Evolutionary conservation across 2,329 filamentous ascomycete genomes (phyloP).

Genomic region (Botrytis byssoidea): DNA sequence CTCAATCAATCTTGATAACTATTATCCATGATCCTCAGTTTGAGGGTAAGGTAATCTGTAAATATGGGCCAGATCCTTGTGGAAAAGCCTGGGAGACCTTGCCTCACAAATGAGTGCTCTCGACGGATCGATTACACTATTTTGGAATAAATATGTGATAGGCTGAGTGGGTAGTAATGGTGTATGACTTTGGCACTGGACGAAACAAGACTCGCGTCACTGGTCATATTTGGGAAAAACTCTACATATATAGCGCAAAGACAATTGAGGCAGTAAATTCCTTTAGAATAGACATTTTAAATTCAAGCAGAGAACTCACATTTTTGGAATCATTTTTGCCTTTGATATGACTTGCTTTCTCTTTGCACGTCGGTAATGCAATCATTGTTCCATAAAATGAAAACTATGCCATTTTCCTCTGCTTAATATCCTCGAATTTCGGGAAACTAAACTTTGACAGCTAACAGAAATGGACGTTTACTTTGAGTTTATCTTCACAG

Average conservation of each 20-base stretch:
- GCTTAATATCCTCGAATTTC: background rate
- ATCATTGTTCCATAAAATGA: background rate
- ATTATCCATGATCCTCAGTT: constrained; percentile 1
- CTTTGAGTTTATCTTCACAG: rapidly evolving
- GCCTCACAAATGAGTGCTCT: no score
- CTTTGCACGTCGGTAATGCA: background rate
- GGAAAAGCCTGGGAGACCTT: background rate
- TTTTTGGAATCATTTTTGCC: background rate
- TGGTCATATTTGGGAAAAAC: background rate
- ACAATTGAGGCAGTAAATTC: background rate
- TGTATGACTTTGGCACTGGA: no score
- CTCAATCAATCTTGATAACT: constrained; percentile 2
- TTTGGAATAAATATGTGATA: no score
- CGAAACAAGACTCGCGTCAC: background rate
- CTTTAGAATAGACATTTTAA: background rate
- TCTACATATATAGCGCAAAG: background rate
- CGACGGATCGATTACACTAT: no score
- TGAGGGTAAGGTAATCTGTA: background rate
- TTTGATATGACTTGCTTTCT: background rate
- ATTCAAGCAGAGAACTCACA: rapidly evolving
- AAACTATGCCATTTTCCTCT: rapidly evolving
- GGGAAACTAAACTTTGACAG: rapidly evolving
- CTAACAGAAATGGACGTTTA: rapidly evolving
- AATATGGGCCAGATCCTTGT: constrained; percentile 17
- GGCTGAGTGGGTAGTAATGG: no score